Evolutionary conservation across 2,329 filamentous ascomycete species (phyloP), one percentile per base, ranked within the genome.

Genomic region (Endoconidiophora polonica): DNA sequence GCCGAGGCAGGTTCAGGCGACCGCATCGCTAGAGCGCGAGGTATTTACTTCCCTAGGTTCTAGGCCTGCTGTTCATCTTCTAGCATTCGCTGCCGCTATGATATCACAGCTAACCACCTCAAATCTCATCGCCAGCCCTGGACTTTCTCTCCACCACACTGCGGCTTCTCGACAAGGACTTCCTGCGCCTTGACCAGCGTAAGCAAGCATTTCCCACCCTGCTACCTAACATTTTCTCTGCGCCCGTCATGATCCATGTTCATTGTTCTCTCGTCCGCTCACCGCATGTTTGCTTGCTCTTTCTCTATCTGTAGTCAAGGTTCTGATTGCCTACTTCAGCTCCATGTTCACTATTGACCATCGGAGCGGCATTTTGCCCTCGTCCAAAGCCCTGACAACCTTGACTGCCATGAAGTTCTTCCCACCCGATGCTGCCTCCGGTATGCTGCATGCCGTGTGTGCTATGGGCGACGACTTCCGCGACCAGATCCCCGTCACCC

Each of bases 321-420:
- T 73, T 0, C 58, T 74, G 6, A 63, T 75, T 23, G 63, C 64
- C 36, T 78, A 77, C 62, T 78, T 78, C 51, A 69, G 70, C 12
- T 69, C 71, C 52, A 73, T 77, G 65, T 77, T 77, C 55, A 71
- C 71, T 2, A 69, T 73, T 48, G 74, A 77, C 55, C 73, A 76
- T 61, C 73, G 73, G 57, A 73, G 72, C n/a, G 74, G 74, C 39
- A 69, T 77, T 50, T 62, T 72, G 41, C 67, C 74, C 1, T 73
- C 74, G 2, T 65, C 72, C 3, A 71, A 67, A 42, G 73, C 74
- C 1, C 60, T 77, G n/a, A 64, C 65, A 1, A 65, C 67, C 24
- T 68, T 77, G 44, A 64, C 63, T 40, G 56, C 58, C 44, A 75
- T 74, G 68, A 69, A 68, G 46, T 62, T 63, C 10, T 77, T 77